Evolutionary conservation across 164 flowering plant genomes (phyloP), one percentile per base, ranked within the genome.

Genomic region (Echeveria elegans): DNA sequence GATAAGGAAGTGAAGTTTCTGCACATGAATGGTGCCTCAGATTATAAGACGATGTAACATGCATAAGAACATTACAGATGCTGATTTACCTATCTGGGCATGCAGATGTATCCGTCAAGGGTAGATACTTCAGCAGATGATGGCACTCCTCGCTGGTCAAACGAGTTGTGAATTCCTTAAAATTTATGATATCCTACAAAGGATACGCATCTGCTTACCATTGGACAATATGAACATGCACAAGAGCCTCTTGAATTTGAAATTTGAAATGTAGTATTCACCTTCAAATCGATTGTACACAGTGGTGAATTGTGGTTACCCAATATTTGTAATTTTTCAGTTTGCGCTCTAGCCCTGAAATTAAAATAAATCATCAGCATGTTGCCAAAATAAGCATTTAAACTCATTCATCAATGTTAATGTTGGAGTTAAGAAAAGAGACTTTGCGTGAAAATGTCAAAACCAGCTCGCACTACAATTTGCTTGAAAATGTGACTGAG

Each of bases 61-160:
- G 65, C 10, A 29, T 72, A 53, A 21, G 65, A 63, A 38, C 6
- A 34, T 6, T 9, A n/a, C 40, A 19, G 65, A 31, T 62, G 65
- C 23, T 21, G 5, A 32, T 4, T 26, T 59, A 91, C 99, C 93
- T 87, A 18, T 82, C 83, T 52, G 89, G 89, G 67, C 72, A 66
- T 63, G 68, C 71, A 34, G 75, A 72, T 56, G 73, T 72, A 77
- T 94, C 99, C 45, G 70, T 53, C 60, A 84, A 76, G 67, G 97
- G 87, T 31, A 94, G 77, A 75, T 76, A 75, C 71, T 87, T 89
- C 75, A 86, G 77, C 85, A 94, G 76, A 56, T 69, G 82, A 66
- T 78, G 79, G 64, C 86, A 88, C 69, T 94, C 99, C 65, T 89
- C 96, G 65, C 67, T 70, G 61, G 96, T 86, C 69, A 94, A 76